Base-by-base conservation (phyloP, 495 filamentous ascomycete species). In the Hyaloscypha bicolor region DNA sequence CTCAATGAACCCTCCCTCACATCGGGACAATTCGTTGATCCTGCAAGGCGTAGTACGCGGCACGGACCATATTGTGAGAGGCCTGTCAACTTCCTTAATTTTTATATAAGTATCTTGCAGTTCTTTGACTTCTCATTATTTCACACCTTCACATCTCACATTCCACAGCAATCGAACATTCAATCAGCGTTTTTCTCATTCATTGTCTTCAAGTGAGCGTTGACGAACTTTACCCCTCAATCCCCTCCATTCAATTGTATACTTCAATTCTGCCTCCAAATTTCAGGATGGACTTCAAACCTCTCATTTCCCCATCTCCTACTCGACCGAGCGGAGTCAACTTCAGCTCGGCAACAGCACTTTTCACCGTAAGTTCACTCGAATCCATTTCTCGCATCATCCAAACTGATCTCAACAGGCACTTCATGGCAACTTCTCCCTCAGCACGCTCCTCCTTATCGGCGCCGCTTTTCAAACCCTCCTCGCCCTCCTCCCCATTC, bases 401-500 rank as follows among this genome's bases (percentile, higher is more conserved):
- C 16, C 42, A 16, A 19, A 59, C 29, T 63, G 30, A 63, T 52
- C 1, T 48, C 11, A 9, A 56, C 39, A 68, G 66, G 45, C 19
- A 12, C n/a, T 69, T 14, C 55, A 55, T 9, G 25, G n/a, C 21
- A 62, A 65, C 32, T 60, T 69, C n/a, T 63, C 55, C 2, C 59
- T 69, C 12, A 61, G 42, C 29, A 65, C 62, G 1, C 42, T 35
- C 9, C 39, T 69, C 35, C 62, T 69, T 22, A 37, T 69, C 33
- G 67, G 67, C 22, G 67, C 67, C 12, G 25, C 31, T 31, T 12
- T 69, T 16, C 67, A 69, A 48, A 56, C 55, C 4, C 8, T 62
- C 9, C 67, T 69, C 14, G 32, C 62, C 32, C 29, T 65, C 19
- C 31, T 61, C 12, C 67, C 63, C 8, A 65, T 69, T 45, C 57